These are phyloP conservation scores for Xylaria nigripes DNA, from an alignment of 495 filamentous ascomycete species.

Conservation along the genomic window DNA sequence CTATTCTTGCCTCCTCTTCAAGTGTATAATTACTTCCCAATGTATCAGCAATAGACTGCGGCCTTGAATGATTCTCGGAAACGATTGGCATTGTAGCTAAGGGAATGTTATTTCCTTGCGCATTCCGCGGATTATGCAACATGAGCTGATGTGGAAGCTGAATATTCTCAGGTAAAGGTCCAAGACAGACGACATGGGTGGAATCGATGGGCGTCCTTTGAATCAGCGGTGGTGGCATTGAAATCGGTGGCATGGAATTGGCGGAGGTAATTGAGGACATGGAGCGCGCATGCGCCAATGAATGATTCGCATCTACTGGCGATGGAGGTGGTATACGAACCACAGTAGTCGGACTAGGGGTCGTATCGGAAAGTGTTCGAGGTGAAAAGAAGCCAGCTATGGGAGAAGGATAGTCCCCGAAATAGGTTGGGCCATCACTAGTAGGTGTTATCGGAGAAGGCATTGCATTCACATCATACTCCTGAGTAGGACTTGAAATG, in stretches of 20 bases:
- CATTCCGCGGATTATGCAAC: constrained; percentile 31
- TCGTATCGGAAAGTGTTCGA: constrained; percentile 20
- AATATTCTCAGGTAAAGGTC: constrained; percentile 43
- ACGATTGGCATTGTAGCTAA: constrained; percentile 14
- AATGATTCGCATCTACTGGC: constrained; percentile 24
- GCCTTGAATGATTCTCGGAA: constrained; percentile 5
- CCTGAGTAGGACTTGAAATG: constrained; percentile 35
- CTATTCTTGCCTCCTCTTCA: constrained; percentile 39
- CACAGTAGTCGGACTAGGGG: constrained; percentile 22
- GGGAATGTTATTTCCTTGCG: constrained; percentile 21
- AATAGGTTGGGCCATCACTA: constrained; percentile 30
- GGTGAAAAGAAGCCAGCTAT: constrained; percentile 29
- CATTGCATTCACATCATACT: constrained; percentile 30
- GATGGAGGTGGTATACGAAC: constrained; percentile 33
- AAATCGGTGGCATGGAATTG: constrained; percentile 22
- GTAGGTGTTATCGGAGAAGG: constrained; percentile 41
- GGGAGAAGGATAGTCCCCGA: constrained; percentile 33
- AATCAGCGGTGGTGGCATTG: constrained; percentile 28
- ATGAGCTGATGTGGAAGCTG: constrained; percentile 33
- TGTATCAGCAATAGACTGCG: constrained; percentile 34
- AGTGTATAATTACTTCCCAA: constrained; percentile 46
- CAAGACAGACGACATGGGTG: constrained; percentile 43
- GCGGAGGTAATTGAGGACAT: constrained; percentile 25
- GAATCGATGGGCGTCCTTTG: constrained; percentile 44
- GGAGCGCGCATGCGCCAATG: constrained; percentile 29